Conservation (phyloP, 306 rosid genomes). For the Notholithocarpus densiflorus region DNA sequence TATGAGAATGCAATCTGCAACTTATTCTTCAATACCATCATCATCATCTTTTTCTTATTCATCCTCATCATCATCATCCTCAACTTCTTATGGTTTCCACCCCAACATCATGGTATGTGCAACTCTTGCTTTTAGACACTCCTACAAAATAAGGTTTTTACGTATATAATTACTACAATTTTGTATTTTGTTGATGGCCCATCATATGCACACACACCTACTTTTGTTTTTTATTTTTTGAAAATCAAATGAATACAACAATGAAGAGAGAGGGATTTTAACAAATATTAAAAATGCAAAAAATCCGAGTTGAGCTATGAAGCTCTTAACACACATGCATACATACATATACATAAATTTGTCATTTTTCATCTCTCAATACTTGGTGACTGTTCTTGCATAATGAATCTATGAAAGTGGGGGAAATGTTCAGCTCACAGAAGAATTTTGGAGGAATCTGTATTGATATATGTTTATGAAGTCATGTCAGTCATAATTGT, state of each 20-base stretch:
- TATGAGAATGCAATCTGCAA: constrained; percentile 61
- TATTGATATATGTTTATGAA: neutral
- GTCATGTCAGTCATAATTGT: neutral
- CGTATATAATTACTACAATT: neutral
- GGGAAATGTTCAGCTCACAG: neutral
- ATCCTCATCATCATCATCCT: constrained; percentile 69
- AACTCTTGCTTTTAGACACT: constrained; percentile 22
- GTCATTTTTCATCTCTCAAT: neutral
- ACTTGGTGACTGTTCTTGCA: neutral
- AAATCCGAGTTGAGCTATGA: no score
- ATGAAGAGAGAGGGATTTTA: no score
- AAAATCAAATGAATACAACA: no score
- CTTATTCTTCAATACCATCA: constrained; percentile 59
- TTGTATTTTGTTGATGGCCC: neutral
- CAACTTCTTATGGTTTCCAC: constrained; percentile 68
- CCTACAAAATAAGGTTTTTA: neutral
- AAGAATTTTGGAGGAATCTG: constrained; percentile 4
- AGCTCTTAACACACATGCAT: no score
- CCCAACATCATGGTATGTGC: constrained; percentile 64
- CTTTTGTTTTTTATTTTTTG: no score
- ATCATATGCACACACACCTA: neutral
- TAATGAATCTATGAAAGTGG: neutral
- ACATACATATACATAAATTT: no score
- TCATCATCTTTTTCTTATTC: constrained; percentile 75
- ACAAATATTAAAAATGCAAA: no score